Evolutionary conservation across 2,329 filamentous ascomycete species (phyloP), one percentile per base, ranked within the genome.

Genomic region (Aureobasidium sp.): DNA sequence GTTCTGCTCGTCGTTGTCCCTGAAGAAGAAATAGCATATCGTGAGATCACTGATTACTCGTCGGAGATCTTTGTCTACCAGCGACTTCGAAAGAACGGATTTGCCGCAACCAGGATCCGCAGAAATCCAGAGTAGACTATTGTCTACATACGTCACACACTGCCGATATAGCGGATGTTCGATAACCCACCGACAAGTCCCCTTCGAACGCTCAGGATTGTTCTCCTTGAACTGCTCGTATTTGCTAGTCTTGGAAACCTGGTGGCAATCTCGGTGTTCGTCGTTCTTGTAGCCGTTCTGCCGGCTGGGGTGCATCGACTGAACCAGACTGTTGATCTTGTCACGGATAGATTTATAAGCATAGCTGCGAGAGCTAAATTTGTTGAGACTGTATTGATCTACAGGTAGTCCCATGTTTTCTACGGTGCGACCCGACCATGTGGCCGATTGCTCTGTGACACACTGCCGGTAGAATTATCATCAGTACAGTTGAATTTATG

Each of bases 101-200:
- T 77, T 77, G 6, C 75, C 74, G 62, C 73, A 77, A 27, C 75
- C 75, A 20, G 74, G 74, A 60, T 76, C 73, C 0, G 75, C 75
- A 13, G 73, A 75, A 6, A 77, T 67, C 75, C 70, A 76, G 26
- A 78, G 71, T 20, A 77, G 67, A 60, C 68, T 65, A 41, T 70
- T 64, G 3, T 29, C 8, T 0, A 6, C 2, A 37, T 70, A 4
- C 67, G 20, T 37, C 13, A 62, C 74, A 20, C 71, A 76, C 9
- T 62, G 34, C 1, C 37, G 57, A 61, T 70, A 76, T 37, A 66
- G 42, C 8, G 64, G 2, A 47, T 72, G 69, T n/a, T 20, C 20
- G 68, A 44, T 7, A 74, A 17, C 68, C 73, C 71, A 76, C 52
- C 67, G 63, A 55, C 70, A 76, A 17, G 73, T 75, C 23, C 70